Conservation (phyloP, 257 asterid species). For the Plectranthus barbatus region DNA sequence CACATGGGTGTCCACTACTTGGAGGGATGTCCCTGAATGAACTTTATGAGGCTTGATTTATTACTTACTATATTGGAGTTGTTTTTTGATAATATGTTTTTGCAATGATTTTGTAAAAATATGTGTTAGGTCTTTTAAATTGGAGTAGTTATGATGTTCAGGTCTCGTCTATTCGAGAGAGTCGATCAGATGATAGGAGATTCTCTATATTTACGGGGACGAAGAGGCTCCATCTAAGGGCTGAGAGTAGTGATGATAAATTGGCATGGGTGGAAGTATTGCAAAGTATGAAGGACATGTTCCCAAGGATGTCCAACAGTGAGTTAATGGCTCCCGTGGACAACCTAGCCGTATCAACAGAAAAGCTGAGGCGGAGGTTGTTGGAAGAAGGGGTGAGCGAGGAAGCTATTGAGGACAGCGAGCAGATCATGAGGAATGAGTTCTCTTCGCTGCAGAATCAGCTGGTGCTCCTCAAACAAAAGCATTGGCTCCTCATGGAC, state of each 20-base stretch:
- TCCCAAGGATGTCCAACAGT: constrained; percentile 91
- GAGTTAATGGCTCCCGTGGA: constrained; percentile 90
- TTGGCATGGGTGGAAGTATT: constrained; percentile 82
- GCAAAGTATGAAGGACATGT: constrained; percentile 85
- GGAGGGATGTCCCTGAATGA: too few species aligned
- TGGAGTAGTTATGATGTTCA: constrained; percentile 25
- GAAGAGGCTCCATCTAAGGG: constrained; percentile 81
- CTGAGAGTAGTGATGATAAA: constrained; percentile 78
- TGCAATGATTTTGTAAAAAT: background rate
- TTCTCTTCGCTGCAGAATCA: constrained; percentile 73
- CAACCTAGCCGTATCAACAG: constrained; percentile 57
- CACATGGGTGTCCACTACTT: too few species aligned
- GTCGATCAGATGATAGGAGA: constrained; percentile 85
- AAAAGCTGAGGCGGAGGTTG: constrained; percentile 66
- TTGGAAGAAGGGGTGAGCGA: constrained; percentile 65
- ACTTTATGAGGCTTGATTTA: background rate
- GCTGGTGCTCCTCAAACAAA: constrained; percentile 66
- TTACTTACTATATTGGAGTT: background rate
- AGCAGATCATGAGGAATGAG: constrained; percentile 75
- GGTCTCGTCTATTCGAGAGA: constrained; percentile 90
- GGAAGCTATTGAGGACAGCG: constrained; percentile 66
- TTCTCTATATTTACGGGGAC: constrained; percentile 94
- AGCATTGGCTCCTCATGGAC: constrained; percentile 75
- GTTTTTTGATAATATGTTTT: background rate
- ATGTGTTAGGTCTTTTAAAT: constrained; percentile 13